phyloP scores from a whole-genome alignment of 2,329 filamentous ascomycete species.

The Berkeleyomyces rouxiae region DNA sequence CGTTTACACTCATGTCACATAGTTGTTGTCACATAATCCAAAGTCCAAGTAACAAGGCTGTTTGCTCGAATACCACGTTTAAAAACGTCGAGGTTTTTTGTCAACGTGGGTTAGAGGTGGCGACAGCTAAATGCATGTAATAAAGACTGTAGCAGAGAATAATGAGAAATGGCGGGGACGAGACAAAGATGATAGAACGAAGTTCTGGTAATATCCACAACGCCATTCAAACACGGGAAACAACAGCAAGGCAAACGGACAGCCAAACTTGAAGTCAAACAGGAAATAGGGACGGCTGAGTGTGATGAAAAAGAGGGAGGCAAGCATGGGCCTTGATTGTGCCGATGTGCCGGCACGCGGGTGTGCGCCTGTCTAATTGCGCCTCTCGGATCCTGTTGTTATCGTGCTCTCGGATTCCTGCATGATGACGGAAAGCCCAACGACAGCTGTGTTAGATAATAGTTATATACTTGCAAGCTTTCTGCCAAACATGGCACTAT shows the following conservation, averaged over 20 bases:
- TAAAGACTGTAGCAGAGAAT: background rate
- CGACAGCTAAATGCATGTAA: background rate
- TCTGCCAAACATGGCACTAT: background rate
- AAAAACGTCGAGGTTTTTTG: background rate
- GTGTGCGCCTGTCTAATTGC: background rate
- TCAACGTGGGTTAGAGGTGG: background rate
- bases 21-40: background rate
- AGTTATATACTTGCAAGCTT: background rate
- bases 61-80: background rate
- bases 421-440: background rate
- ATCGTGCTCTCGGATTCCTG: background rate
- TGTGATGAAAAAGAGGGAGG: background rate
- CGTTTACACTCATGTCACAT: background rate
- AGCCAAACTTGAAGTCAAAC: background rate
- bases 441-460: background rate
- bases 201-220: background rate
- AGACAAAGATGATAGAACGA: background rate
- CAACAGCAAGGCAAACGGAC: background rate
- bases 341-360: background rate
- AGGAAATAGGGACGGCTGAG: background rate
- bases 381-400: background rate
- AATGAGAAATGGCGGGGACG: background rate
- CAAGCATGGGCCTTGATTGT: background rate
- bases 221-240: background rate
- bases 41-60: background rate